Evolutionary conservation across 495 filamentous ascomycete species (phyloP), one percentile per base, ranked within the genome.

Genomic region (Talaromyces ruber): DNA sequence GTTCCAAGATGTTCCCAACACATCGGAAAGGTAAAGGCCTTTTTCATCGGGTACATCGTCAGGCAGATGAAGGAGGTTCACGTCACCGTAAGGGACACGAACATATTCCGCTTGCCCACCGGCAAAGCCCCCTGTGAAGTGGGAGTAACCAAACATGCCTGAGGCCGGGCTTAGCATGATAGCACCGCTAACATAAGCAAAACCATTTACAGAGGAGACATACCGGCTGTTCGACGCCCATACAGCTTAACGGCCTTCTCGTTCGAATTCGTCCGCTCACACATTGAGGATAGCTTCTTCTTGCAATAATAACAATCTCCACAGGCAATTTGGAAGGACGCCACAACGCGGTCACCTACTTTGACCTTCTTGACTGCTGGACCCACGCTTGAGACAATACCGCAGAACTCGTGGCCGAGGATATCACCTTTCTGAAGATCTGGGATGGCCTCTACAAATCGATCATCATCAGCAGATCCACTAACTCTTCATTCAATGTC

Each of bases 41-140:
- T 94, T 93, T 81, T 96, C 92, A 67, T 96, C 91, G 0, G 91
- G 90, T 0, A 97, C 88, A 60, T 83, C 81, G 52, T 89, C 86
- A 6, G 93, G 92, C 5, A 95, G 82, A 61, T 85, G 84, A 6
- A 97, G 81, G 18, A 96, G 79, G 65, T 96, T 96, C 63, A 87
- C 83, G 58, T 95, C 88, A 18, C 83, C 93, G 22, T 85, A 83
- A 0, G 93, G 92, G 9, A 95, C 90, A 0, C 93, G 84, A 6
- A 90, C 84, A 62, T 92, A 96, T 71, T 97, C 93, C 9, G 92
- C 88, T 69, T 96, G 92, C 0, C 92, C 91, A 50, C 92, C 92
- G 11, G 92, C 90, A 68, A 92, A 97, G 2, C 93, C 93, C 3
- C 92, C 91, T 0, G 88, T 90, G 68, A 96, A 89, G 65, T 89